Evolutionary conservation across 2,329 filamentous ascomycete genomes (phyloP), one percentile per base, ranked within the genome.

Genomic region (Monilinia polystroma): DNA sequence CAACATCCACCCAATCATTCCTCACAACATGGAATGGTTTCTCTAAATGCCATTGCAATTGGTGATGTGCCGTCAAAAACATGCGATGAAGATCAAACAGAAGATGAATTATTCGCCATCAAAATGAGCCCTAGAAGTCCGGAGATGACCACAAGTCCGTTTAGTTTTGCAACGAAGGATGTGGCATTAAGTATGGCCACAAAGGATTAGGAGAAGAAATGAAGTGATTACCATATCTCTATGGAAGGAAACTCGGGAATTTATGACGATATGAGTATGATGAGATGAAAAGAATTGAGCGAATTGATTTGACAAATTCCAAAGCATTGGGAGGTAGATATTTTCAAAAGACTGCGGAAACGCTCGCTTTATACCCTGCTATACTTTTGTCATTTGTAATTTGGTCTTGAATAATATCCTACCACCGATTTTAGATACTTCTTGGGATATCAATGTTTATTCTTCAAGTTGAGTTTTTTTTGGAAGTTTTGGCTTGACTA

Each of bases 91-190:
- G 49, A 71, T 67, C 86, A 89, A 52, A 85, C 84, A 0, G 90
- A 92, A 71, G 92, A 96, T 67, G 93, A 91, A 52, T 82, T 97
- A 2, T 97, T 97, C 75, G 93, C 92, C 0, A 84, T 96, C 63
- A 92, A 92, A 1, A 87, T 97, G 79, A 94, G 91, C 74, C 93
- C 93, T 1, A 83, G 93, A 62, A 93, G 91, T 73, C 93, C 93
- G 0, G 92, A 96, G 72, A 92, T 95, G 82, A 87, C 88, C 64
- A 91, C 88, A 72, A 93, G 91, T 75, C 93, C 92, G 0, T 97
- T 97, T 75, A 87, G 84, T 72, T 79, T 85, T 56, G 67, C 75
- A 35, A 70, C 69, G 4, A 72, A 71, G 64, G 74, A 76, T 59
- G 73, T 72, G 35, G 71, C 70, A 32, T 73, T 73, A 4, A 76